Base-by-base conservation (phyloP, 306 rosid genomes). In the Dryas octopetala region DNA sequence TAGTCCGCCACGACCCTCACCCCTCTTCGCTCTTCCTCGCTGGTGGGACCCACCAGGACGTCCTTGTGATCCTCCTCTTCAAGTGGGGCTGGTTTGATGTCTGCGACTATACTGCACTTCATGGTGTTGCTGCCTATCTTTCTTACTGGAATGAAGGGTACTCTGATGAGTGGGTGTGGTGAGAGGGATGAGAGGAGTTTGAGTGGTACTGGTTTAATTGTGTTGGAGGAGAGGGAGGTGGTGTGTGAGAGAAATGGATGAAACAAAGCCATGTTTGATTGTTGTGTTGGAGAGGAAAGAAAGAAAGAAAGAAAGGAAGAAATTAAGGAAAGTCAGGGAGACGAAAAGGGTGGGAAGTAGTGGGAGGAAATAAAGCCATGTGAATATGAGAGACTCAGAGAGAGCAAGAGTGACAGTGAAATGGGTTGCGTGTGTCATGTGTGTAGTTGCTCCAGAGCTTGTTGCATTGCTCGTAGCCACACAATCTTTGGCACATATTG, bases 1-100 rank as follows among this genome's bases (percentile, higher is more conserved):
- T 95, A 95, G 5, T 89, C 91, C 45, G 78, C 97, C 80, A 78
- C 79, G 16, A 40, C 52, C 75, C 77, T 80, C 8, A 68, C 81
- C 62, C 78, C 84, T 57, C 75, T 82, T 5, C 77, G 52, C 74
- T 91, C 87, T 66, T 83, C 91, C 46, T 86, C 93, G 7, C 65
- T 73, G 6, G 89, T 67, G 63, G 93, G 85, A 61, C 81, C 89
- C 53, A 89, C 69, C 3, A 88, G 73, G 50, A 89, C 38, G 38
- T 32, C 88, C 72, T 70, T 74, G 68, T 57, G 75, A 78, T 85
- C 89, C 19, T 81, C 86, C 4, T 50, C 81, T 19, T 65, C 80
- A 32, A 32, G 38, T 32, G 38, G 38, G 38, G 38, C 3, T 58
- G 81, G 28, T 75, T 74, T 78, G 69, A 78, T 55, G 81, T 80